These are phyloP conservation scores for Fraxinus americana DNA, from an alignment of 257 asterid genomes.

Conservation along the genomic window DNA sequence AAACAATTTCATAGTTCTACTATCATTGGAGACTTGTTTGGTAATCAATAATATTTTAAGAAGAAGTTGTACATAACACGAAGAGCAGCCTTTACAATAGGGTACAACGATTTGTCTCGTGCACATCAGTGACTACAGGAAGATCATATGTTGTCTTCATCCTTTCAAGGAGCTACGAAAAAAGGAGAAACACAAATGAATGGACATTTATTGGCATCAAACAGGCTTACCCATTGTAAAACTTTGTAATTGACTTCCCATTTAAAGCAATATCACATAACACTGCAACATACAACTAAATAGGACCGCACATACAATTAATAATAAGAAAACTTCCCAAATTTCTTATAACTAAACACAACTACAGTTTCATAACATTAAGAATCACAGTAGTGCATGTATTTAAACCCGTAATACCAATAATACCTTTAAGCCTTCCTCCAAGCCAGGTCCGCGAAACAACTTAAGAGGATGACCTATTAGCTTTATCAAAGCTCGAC, in stretches of 20 bases:
- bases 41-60: background rate
- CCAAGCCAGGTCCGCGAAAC: background rate
- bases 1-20: background rate
- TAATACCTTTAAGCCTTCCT: slow-evolving; percentile 62
- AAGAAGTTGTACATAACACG: background rate
- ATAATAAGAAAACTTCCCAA: background rate
- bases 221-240: no score
- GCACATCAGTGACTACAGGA: slow-evolving; percentile 82
- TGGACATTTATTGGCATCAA: no score
- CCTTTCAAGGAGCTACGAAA: slow-evolving; percentile 71
- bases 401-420: background rate
- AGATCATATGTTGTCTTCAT: slow-evolving; percentile 70
- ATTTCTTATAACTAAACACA: background rate
- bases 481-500: slow-evolving; percentile 91
- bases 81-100: background rate
- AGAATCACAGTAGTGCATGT: background rate
- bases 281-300: background rate
- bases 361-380: background rate
- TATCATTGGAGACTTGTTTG: background rate
- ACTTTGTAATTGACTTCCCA: background rate
- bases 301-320: background rate
- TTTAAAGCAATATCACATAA: background rate
- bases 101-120: slow-evolving; percentile 41
- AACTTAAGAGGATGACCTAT: slow-evolving; percentile 69
- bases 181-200: no score